These are phyloP conservation scores for Mycena sanguinolenta DNA, from an alignment of 768 basidiomycete genomes.

Conservation along the genomic window DNA sequence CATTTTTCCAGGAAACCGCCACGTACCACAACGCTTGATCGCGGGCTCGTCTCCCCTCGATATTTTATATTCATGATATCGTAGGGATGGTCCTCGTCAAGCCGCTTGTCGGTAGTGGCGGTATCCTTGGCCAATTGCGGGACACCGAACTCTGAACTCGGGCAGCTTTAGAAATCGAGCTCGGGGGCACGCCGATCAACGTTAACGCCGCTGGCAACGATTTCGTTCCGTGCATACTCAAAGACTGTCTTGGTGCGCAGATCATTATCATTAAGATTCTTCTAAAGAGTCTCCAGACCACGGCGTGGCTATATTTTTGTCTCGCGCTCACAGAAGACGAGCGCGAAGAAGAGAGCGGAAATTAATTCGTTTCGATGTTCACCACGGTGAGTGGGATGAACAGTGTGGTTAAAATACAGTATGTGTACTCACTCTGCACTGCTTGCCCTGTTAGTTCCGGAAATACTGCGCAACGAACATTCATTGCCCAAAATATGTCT, in stretches of 20 bases:
- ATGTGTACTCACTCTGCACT: not conserved
- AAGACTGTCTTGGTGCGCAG: no score
- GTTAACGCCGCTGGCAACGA: not conserved
- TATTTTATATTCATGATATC: not conserved
- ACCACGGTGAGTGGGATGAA: not conserved
- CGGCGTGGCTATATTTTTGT: not conserved
- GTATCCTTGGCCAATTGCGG: conserved; percentile 12
- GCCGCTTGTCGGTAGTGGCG: conserved; percentile 40
- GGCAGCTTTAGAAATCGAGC: no score
- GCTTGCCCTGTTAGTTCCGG: not conserved
- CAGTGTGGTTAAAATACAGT: not conserved
- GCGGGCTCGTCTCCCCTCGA: conserved; percentile 13
- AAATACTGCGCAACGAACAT: not conserved
- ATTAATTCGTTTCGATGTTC: conserved; percentile 6
- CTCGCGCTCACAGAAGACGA: not conserved
- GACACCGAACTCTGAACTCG: not conserved
- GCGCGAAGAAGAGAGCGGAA: not conserved
- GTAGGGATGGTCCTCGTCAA: conserved; percentile 29
- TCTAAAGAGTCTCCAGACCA: no score
- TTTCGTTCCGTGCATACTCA: no score
- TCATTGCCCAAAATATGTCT: not conserved
- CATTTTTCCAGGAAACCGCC: conserved; percentile 24
- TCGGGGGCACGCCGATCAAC: not conserved
- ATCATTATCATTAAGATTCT: no score
- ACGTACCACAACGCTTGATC: conserved; percentile 35